A percentile compares a stretch with the other conserved stretches of the same genome.
These are phyloP conservation scores for Serendipita vermifera DNA, from an alignment of 768 basidiomycete species.

Conservation along the genomic window DNA sequence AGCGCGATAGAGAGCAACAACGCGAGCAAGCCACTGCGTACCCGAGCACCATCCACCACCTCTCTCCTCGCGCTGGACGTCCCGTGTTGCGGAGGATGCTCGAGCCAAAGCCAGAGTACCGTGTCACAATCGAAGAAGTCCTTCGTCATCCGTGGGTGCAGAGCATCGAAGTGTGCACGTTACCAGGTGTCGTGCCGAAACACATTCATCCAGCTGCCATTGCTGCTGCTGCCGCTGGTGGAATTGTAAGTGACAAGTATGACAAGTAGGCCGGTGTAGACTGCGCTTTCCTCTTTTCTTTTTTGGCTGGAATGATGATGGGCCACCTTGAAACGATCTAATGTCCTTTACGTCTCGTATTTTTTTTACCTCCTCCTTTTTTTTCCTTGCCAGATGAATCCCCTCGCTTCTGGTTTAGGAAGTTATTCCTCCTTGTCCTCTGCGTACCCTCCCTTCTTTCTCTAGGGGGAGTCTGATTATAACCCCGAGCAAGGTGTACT, in stretches of 20 bases:
- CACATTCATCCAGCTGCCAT: conserved; percentile 6
- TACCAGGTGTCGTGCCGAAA: neutral
- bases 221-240: conserved; percentile 5
- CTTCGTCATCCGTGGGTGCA: conserved; percentile 67
- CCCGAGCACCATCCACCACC: conserved; percentile 64
- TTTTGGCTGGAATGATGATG: too few species aligned
- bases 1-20: conserved; percentile 4
- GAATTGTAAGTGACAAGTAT: neutral
- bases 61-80: conserved; percentile 75
- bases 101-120: conserved; percentile 76
- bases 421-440: too few species aligned
- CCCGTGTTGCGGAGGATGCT: conserved; percentile 83
- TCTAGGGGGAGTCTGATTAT: too few species aligned
- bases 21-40: conserved; percentile 16
- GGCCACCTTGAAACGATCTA: too few species aligned
- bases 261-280: too few species aligned
- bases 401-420: too few species aligned
- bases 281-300: too few species aligned
- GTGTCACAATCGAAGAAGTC: conserved; percentile 68
- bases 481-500: too few species aligned
- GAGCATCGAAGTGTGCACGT: conserved; percentile 68
- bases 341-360: too few species aligned
- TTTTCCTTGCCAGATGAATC: too few species aligned
- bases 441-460: too few species aligned
- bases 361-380: too few species aligned